Conservation (phyloP, 306 rosid genomes). For the Astragalus membranaceus region DNA sequence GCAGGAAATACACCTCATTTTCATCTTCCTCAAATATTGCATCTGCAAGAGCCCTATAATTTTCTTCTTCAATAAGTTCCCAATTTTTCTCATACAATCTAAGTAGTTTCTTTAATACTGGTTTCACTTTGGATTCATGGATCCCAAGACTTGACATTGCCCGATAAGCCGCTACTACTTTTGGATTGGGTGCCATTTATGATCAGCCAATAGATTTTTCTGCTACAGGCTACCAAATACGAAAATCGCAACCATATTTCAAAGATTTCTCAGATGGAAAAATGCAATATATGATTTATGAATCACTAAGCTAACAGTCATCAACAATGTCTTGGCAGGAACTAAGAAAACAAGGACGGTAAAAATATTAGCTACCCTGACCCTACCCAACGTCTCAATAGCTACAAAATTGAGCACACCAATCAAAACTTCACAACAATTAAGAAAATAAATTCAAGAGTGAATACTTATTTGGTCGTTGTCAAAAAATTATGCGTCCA, state of each 20-base stretch:
- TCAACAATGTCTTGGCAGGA: neutral
- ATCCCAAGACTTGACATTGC: constrained; percentile 80
- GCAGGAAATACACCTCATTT: constrained; percentile 32
- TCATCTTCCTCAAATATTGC: constrained; percentile 84
- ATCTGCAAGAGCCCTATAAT: constrained; percentile 76
- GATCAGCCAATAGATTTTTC: constrained; percentile 20
- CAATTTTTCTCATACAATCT: constrained; percentile 72
- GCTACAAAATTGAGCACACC: neutral
- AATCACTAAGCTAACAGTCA: neutral
- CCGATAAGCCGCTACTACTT: constrained; percentile 43
- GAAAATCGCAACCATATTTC: constrained; percentile 15
- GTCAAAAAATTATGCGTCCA: no score
- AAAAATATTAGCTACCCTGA: neutral
- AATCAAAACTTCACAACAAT: neutral
- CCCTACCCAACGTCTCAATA: neutral
- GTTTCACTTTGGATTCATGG: constrained; percentile 55
- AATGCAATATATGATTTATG: neutral
- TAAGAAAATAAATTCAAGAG: neutral
- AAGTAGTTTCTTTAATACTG: constrained; percentile 66
- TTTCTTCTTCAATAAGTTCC: constrained; percentile 91
- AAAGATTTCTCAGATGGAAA: neutral
- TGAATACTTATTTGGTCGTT: no score
- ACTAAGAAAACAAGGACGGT: neutral
- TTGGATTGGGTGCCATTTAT: constrained; percentile 71
- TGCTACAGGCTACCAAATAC: constrained; percentile 13